phyloP scores from a whole-genome alignment of 2,329 filamentous ascomycete genomes.

The Trichoderma cornu-damae region DNA sequence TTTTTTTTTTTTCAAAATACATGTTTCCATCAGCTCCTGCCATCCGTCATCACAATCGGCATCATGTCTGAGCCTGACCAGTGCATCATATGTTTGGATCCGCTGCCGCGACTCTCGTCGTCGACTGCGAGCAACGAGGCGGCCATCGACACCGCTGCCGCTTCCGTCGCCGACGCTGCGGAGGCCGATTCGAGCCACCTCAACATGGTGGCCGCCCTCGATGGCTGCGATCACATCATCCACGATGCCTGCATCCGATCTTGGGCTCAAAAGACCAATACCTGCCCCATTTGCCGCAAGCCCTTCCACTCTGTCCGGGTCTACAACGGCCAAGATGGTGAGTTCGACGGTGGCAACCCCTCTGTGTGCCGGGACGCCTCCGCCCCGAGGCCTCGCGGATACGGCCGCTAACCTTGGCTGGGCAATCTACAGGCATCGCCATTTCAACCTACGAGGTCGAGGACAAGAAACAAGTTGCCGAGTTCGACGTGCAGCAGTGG shows the following conservation, averaged over 20 bases:
- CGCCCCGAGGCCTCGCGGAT: background rate
- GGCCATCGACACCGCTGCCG: constrained; percentile 23
- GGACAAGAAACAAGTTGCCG: constrained; percentile 83
- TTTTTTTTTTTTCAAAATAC: too few relatives aligned
- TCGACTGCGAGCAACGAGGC: constrained; percentile 23
- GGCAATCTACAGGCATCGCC: constrained; percentile 42
- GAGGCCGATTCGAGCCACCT: constrained; percentile 33
- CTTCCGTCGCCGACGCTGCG: constrained; percentile 16
- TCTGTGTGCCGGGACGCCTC: background rate
- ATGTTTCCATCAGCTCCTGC: constrained; percentile 42
- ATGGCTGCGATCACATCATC: constrained; percentile 83
- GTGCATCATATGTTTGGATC: constrained; percentile 66
- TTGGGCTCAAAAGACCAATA: constrained; percentile 96
- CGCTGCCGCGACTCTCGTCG: constrained; percentile 41
- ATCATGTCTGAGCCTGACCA: constrained; percentile 55
- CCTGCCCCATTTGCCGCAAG: constrained; percentile 92
- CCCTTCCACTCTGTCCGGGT: constrained; percentile 88
- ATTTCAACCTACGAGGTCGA: constrained; percentile 61
- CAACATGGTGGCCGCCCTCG: constrained; percentile 53
- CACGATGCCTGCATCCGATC: constrained; percentile 89
- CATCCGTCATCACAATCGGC: constrained; percentile 37
- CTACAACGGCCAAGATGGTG: constrained; percentile 73
- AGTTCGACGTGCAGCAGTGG: constrained; percentile 75
- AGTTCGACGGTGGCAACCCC: constrained; percentile 31
- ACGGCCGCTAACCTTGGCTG: constrained; percentile 1